Conservation (phyloP, 2,329 filamentous ascomycete species). For the Calonectria henricotiae region DNA sequence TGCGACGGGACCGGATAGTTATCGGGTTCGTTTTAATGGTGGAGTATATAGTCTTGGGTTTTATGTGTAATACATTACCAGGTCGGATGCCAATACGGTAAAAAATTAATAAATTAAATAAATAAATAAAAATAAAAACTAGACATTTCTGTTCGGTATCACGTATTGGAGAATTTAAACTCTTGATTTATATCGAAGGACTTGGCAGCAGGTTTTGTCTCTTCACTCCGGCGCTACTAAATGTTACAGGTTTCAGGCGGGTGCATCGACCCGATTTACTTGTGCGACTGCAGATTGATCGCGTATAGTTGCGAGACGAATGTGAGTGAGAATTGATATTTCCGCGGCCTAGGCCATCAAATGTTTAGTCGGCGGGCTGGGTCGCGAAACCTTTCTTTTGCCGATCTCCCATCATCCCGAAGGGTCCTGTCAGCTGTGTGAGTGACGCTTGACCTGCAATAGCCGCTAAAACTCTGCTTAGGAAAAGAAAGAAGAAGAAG, state of each 20-base stretch:
- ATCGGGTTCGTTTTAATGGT: slow-evolving; percentile 8
- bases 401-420: neutral
- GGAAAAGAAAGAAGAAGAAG: slow-evolving; percentile 6
- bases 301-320: neutral
- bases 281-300: no score
- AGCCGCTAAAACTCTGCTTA: neutral
- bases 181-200: neutral
- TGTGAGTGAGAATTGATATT: neutral
- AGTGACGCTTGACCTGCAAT: neutral
- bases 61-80: neutral
- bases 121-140: neutral
- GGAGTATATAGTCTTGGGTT: slow-evolving; percentile 2
- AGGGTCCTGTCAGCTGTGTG: neutral
- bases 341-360: neutral
- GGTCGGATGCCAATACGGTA: neutral
- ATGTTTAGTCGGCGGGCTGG: neutral
- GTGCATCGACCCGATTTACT: neutral
- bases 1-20: neutral
- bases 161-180: neutral
- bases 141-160: neutral
- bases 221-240: neutral
- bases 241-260: neutral
- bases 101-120: neutral
- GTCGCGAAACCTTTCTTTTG: neutral
- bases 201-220: neutral